Base-by-base conservation (phyloP, 495 filamentous ascomycete species). In the Podospora sp. region DNA sequence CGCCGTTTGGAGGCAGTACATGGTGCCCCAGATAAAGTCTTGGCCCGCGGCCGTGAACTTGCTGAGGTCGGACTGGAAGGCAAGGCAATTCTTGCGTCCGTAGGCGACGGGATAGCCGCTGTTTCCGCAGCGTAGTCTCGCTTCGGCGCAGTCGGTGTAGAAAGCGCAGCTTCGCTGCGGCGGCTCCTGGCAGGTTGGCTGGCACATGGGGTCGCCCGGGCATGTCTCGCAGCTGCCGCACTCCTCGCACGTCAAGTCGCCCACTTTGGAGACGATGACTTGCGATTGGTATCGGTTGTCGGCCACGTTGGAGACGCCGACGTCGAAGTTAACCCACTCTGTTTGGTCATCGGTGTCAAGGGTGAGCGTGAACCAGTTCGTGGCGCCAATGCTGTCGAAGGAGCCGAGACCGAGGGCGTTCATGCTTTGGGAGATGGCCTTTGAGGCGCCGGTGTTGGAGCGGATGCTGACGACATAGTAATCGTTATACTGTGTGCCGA, bases 41-140 rank as follows among this genome's bases (percentile, higher is more conserved):
- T 60, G 57, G 24, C 57, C 57, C 20, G 57, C 57, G 14, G 57
- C 27, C 12, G 57, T 29, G 57, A 4, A 60, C 57, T 60, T 60
- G 21, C 2, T 7, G 14, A 60, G 25, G 27, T 60, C 57, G 29
- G 24, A 29, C 25, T 60, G 57, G 26, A 60, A 60, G 1, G 57
- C 57, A 18, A 60, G 57, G 21, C 57, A 60, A 14, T 60, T 60
- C 57, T 60, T 60, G 57, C 57, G 57, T 16, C 79, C 29, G 68
- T 75, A 76, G 69, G 66, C 20, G 57, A 52, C 26, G 53, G 35
- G 22, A 51, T 55, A 63, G 6, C 40, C 61, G 2, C 40, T 25
- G 2, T 16, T 8, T 2, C 40, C 64, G 62, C 51, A 36, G 6
- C 29, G 50, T 18, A 50, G 55, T 1, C 18, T 62, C n/a, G 56